Evolutionary conservation across 768 basidiomycete genomes (phyloP), one percentile per base, ranked within the genome.

Genomic region (Tremella mesenterica): DNA sequence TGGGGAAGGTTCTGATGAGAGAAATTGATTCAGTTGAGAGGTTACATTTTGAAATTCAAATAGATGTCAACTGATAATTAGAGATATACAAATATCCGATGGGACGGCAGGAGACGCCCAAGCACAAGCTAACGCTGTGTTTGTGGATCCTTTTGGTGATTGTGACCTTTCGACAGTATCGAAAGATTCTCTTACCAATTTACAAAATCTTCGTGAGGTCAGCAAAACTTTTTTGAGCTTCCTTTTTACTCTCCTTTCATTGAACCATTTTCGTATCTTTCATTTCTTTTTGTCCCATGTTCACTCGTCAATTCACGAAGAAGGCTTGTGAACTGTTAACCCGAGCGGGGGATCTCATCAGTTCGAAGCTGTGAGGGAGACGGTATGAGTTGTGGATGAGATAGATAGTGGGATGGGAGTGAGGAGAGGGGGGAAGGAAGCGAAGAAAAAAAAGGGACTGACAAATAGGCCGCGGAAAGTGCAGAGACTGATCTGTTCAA

Each of bases 51-150:
- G n/a, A n/a, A n/a, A n/a, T n/a, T n/a, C n/a, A n/a, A n/a, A n/a
- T n/a, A n/a, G n/a, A n/a, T n/a, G n/a, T n/a, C n/a, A n/a, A n/a
- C n/a, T n/a, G n/a, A n/a, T n/a, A n/a, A n/a, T n/a, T n/a, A 58
- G 57, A n/a, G 53, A 44, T 27, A 54, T 58, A 43, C 57, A 58
- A 47, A 58, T 58, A 21, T 54, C 52, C 16, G 53, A 58, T 31
- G 57, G 57, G 16, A 44, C 49, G 23, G 57, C 48, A 12, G 57
- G 57, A 18, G 30, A 58, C 21, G 57, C 57, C 5, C 39, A 44
- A 23, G 48, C 57, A 12, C 39, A 54, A 41, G 57, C 57, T n/a
- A 58, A 58, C 43, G 52, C 57, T 14, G 44, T 58, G 18, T 58
- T 58, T 27, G 52, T 54, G 18, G 48, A 54, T 27, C 52, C 52